Percentiles rank a stretch among this genome's conserved stretches.
phyloP scores from a whole-genome alignment of 805 yeast species.

The Suhomyces xylopsoci region DNA sequence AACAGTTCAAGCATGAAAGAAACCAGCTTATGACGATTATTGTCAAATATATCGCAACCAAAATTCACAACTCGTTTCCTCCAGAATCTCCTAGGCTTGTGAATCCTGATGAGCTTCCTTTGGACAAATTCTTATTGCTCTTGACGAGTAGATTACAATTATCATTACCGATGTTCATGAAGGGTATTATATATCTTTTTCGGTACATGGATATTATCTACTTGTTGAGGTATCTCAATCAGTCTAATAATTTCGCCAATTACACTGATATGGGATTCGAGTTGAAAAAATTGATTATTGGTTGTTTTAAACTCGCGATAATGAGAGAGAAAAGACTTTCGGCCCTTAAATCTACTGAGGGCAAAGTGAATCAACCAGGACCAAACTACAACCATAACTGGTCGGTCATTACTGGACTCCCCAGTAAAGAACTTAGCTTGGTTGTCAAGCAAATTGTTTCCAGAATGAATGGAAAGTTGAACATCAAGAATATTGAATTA shows the following conservation, averaged over 20 bases:
- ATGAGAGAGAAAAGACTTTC: conserved; percentile 24
- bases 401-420: conserved; percentile 36
- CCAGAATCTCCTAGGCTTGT: conserved; percentile 30
- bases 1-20: conserved; percentile 29
- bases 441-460: conserved; percentile 35
- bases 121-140: conserved; percentile 39
- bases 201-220: conserved; percentile 47
- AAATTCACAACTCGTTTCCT: conserved; percentile 43
- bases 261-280: conserved; percentile 44
- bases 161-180: conserved; percentile 35
- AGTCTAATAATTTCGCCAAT: conserved; percentile 43
- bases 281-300: conserved; percentile 38
- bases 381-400: conserved; percentile 24
- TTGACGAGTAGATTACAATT: conserved; percentile 37
- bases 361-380: not conserved
- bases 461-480: conserved; percentile 40
- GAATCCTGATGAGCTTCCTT: conserved; percentile 29
- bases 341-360: not conserved
- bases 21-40: conserved; percentile 40
- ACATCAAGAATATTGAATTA: conserved; percentile 36
- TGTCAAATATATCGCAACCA: conserved; percentile 42
- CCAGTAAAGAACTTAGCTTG: conserved; percentile 31
- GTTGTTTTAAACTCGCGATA: conserved; percentile 39
- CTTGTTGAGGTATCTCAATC: conserved; percentile 43
- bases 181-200: conserved; percentile 41